Evolutionary conservation across 805 yeast genomes (phyloP), one percentile per base, ranked within the genome.

Genomic region (Ogataea methylovora): DNA sequence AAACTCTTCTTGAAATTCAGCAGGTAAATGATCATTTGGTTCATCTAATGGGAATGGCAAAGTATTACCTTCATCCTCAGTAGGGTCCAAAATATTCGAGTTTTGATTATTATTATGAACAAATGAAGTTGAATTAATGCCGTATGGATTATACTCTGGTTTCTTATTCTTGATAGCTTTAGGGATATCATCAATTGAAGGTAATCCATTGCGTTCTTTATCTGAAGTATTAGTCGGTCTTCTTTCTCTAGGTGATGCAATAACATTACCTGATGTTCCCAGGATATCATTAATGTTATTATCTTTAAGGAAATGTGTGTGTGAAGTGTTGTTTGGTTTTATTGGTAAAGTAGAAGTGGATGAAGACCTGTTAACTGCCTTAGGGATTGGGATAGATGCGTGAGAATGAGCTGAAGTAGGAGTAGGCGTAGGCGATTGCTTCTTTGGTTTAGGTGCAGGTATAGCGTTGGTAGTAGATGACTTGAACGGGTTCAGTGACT

Each of bases 21-120:
- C 63, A 0, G 92, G 90, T 25, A 84, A 56, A 44, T 60, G 67
- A 22, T 71, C 73, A 52, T 84, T 83, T 2, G 94, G 94, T 47
- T 77, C 73, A 13, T 71, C 73, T 15, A 83, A 71, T 1, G 92
- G 92, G 40, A 75, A 66, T 2, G 80, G 73, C 39, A 83, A 58
- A 10, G 76, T 58, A 24, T 76, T 64, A 17, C 67, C 62, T 32
- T 70, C 71, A 30, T 58, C 65, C 26, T 49, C 56, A 6, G 37
- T 40, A 2, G 56, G 43, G 34, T 53, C 52, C 20, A 39, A n/a
- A n/a, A n/a, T n/a, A n/a, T n/a, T n/a, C n/a, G n/a, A 46, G 24
- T 30, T 39, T 33, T 10, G 13, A 8, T 24, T 24, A 34, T 36
- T 41, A 43, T 41, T 38, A 41, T 29, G 57, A 46, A 35, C 40